Evolutionary conservation across 164 flowering plant genomes (phyloP), one percentile per base, ranked within the genome.

Genomic region (Nymphaea thermarum): DNA sequence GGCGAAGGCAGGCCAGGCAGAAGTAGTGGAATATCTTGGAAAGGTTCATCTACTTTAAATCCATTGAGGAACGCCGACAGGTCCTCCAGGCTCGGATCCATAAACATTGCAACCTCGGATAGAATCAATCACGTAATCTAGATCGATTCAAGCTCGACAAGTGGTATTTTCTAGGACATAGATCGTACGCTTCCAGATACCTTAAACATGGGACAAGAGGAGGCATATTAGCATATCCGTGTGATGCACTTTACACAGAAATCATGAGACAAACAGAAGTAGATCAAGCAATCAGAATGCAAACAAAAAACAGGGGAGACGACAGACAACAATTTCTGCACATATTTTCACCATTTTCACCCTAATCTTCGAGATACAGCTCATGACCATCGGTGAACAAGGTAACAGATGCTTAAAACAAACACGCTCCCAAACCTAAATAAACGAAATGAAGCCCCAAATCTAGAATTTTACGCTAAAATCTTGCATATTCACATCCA

Each of bases 51-150:
- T 8, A 71, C 51, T n/a, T 66, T 60, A 17, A 76, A 65, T 65
- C 78, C 79, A 47, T 74, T 78, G 43, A 65, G 14, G 16, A 76
- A 71, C 47, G 68, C 75, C 11, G 72, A 45, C 15, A 70, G 69
- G 12, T 73, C 80, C 10, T 71, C 55, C 2, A 72, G 57, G 16
- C 15, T 51, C 57, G 81, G 82, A 73, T 84, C 86, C 86, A 81
- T 84, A 63, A 68, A 8, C 57, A 51, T 51, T 15, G 36, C 36
- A 51, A 51, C 57, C 57, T 8, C 14, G 57, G 57, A 51, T 10
- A 51, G 12, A 51, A 51, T 8, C 57, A 51, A 15, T 51, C 12
- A 15, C 14, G 57, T 51, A 15, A 8, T 51, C 57, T 51, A 51
- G 12, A 51, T 8, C 14, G 57, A 51, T 51, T 15, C 14, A 51